Evolutionary conservation across 345 rosid species (phyloP).

Genomic region (Eutrema yunnanense): DNA sequence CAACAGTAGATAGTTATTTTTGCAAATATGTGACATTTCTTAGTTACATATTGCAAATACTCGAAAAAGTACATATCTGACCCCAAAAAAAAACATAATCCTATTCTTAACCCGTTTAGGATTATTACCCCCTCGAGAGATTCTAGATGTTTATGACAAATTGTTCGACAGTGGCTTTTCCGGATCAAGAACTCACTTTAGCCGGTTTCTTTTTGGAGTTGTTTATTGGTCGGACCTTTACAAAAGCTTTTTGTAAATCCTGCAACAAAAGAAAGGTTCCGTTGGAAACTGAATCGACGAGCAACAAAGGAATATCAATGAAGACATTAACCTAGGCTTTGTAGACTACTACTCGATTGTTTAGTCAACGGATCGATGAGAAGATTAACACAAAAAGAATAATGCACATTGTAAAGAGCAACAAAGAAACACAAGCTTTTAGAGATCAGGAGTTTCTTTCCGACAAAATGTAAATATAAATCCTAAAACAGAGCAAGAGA

Average conservation of each 20-base stretch:
- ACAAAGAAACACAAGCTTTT: neutral
- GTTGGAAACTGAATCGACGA: neutral
- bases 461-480: neutral
- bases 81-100: neutral
- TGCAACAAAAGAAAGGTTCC: slow-evolving; percentile 8
- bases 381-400: neutral
- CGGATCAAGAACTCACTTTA: slow-evolving; percentile 13
- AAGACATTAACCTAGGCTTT: neutral
- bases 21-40: too few relatives aligned
- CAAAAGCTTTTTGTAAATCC: slow-evolving; percentile 30
- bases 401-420: neutral
- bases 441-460: neutral
- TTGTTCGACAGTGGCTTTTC: neutral
- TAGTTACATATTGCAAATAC: too few relatives aligned
- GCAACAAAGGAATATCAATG: neutral
- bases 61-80: too few relatives aligned
- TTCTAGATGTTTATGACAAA: neutral
- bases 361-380: neutral
- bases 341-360: neutral
- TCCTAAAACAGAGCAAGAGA: slow-evolving; percentile 1
- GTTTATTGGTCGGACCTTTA: slow-evolving; percentile 31
- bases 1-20: too few relatives aligned
- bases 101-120: neutral
- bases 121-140: neutral
- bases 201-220: slow-evolving; percentile 28